Conservation (phyloP, 2,329 filamentous ascomycete genomes). For the Septoria linicola region DNA sequence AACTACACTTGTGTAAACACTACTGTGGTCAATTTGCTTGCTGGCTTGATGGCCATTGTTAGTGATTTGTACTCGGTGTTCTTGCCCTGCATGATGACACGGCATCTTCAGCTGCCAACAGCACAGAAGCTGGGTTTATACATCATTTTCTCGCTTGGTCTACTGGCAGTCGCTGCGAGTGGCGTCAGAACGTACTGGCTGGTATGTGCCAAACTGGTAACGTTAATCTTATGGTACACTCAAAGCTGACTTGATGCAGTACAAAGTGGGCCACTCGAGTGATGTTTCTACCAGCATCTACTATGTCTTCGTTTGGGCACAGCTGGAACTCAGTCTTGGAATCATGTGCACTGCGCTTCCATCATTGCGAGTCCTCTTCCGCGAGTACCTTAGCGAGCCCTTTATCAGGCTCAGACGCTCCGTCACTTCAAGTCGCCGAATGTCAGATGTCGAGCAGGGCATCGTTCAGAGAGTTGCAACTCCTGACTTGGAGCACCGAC, state of each 20-base stretch:
- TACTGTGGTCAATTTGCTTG: conserved; percentile 40
- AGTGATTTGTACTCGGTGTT: conserved; percentile 44
- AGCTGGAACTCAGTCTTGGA: conserved; percentile 43
- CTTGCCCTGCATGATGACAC: conserved; percentile 47
- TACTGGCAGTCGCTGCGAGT: conserved; percentile 36
- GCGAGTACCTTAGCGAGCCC: conserved; percentile 39
- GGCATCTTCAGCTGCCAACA: conserved; percentile 45
- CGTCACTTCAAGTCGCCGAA: conserved; percentile 9
- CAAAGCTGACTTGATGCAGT: not conserved
- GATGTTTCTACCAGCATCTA: conserved; percentile 45
- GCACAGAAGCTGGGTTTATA: conserved; percentile 48
- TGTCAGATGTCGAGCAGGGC: conserved; percentile 17
- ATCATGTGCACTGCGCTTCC: conserved; percentile 47
- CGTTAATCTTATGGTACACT: too few species aligned
- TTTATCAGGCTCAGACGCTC: conserved; percentile 19
- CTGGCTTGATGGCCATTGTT: conserved; percentile 41
- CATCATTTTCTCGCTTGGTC: conserved; percentile 39
- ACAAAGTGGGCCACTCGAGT: conserved; percentile 35
- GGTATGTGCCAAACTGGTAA: too few species aligned
- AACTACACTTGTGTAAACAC: conserved; percentile 42
- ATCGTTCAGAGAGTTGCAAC: conserved; percentile 7
- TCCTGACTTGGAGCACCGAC: conserved; percentile 1
- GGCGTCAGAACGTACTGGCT: conserved; percentile 40
- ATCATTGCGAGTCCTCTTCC: conserved; percentile 46
- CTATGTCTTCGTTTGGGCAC: conserved; percentile 44